These are phyloP conservation scores for Metschnikowia continentalis DNA, from an alignment of 805 yeast species.

Conservation along the genomic window DNA sequence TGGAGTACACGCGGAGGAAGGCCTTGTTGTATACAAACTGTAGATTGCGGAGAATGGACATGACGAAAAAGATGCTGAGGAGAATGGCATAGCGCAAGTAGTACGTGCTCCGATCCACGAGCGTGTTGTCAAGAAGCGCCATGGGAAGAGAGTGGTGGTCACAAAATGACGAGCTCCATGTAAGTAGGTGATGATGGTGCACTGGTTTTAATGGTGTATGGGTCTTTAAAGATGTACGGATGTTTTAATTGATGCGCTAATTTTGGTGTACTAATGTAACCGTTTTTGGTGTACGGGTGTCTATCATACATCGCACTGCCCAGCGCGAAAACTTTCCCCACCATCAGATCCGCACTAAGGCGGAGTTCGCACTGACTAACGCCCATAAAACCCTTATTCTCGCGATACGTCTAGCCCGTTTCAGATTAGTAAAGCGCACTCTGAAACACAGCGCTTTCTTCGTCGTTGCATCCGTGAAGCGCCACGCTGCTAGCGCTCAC, in stretches of 20 bases:
- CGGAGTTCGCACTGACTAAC: constrained; percentile 1
- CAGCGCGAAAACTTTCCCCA: constrained; percentile 6
- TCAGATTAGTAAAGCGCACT: no score
- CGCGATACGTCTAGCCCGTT: not conserved
- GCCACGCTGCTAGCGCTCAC: not conserved
- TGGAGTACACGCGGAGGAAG: constrained; percentile 52
- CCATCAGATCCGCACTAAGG: constrained; percentile 2
- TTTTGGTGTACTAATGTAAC: no score
- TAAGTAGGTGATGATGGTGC: no score
- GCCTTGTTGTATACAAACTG: constrained; percentile 50
- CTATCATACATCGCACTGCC: not conserved
- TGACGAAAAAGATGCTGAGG: constrained; percentile 51
- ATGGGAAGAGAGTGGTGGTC: not conserved
- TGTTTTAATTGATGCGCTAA: no score
- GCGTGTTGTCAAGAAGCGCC: not conserved
- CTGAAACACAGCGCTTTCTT: not conserved
- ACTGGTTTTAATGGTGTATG: no score
- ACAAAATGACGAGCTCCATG: not conserved
- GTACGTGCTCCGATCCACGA: constrained; percentile 3
- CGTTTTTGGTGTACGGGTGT: not conserved
- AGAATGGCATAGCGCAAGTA: constrained; percentile 15
- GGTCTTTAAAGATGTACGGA: no score
- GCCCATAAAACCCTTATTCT: not conserved
- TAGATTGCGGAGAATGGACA: constrained; percentile 51
- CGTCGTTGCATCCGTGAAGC: not conserved